Conservation (phyloP, 768 basidiomycete genomes). For the Mycena filopes region DNA sequence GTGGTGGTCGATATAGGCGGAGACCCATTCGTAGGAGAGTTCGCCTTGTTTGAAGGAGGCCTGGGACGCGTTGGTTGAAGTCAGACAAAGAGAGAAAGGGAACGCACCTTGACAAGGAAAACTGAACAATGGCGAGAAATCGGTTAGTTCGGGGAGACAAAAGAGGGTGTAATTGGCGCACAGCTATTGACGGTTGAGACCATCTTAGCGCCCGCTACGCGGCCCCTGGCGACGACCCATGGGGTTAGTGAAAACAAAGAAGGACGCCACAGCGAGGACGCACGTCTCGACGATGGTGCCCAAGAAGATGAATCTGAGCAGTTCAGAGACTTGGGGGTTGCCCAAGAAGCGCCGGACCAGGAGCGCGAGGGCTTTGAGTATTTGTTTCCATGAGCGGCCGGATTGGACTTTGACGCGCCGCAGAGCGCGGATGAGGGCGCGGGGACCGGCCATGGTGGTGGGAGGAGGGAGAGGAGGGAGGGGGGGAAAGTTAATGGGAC, state of each 20-base stretch:
- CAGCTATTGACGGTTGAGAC: slow-evolving; percentile 34
- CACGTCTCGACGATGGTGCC: slow-evolving; percentile 35
- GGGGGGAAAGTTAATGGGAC: background rate
- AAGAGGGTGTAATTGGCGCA: slow-evolving; percentile 15
- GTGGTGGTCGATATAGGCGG: slow-evolving; percentile 34
- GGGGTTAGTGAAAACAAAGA: slow-evolving; percentile 3
- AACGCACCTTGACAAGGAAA: slow-evolving; percentile 32
- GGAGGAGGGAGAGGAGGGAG: background rate
- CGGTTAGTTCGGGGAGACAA: background rate
- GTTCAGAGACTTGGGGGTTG: slow-evolving; percentile 31
- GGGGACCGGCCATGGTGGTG: slow-evolving; percentile 18
- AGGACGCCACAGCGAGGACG: background rate
- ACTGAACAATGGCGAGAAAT: slow-evolving; percentile 7
- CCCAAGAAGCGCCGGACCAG: slow-evolving; percentile 19
- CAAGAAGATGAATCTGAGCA: slow-evolving; percentile 32
- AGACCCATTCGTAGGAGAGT: slow-evolving; percentile 30
- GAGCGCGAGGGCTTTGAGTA: slow-evolving; percentile 3
- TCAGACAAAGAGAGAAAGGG: too few relatives aligned
- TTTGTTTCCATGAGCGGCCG: slow-evolving; percentile 24
- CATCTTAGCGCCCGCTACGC: slow-evolving; percentile 33
- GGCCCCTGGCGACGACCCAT: slow-evolving; percentile 24
- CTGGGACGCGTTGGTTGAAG: background rate
- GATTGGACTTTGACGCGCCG: slow-evolving; percentile 16
- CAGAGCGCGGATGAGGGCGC: slow-evolving; percentile 21
- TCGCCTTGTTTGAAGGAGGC: slow-evolving; percentile 35